A percentile compares a stretch with the other conserved stretches of the same genome.
Conservation (phyloP, 1,139 yeast species). For the Saccharomyces pastorianus region DNA sequence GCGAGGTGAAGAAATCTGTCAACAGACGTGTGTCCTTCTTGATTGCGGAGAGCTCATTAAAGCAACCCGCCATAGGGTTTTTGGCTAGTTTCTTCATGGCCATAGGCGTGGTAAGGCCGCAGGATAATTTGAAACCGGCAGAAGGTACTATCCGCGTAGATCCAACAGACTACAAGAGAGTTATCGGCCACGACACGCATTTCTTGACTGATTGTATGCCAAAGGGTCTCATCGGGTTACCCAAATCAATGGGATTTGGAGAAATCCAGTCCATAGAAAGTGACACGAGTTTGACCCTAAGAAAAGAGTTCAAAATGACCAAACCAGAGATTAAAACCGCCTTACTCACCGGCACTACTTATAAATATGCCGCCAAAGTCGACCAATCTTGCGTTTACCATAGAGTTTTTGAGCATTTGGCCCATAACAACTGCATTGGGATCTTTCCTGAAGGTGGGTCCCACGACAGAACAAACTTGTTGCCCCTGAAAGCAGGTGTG, state of each 20-base stretch:
- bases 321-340: slow-evolving; percentile 38
- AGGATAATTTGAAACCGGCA: slow-evolving; percentile 63
- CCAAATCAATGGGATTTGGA: slow-evolving; percentile 69
- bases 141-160: slow-evolving; percentile 48
- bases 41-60: slow-evolving; percentile 77
- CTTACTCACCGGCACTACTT: slow-evolving; percentile 48
- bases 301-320: slow-evolving; percentile 59
- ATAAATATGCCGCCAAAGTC: slow-evolving; percentile 70
- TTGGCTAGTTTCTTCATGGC: slow-evolving; percentile 69
- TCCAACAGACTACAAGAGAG: slow-evolving; percentile 42
- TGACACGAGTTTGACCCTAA: slow-evolving; percentile 64
- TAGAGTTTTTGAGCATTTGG: slow-evolving; percentile 72
- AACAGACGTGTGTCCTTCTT: slow-evolving; percentile 73
- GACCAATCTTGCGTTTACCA: slow-evolving; percentile 80
- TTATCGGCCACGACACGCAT: slow-evolving; percentile 60
- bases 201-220: slow-evolving; percentile 59
- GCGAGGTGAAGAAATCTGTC: slow-evolving; percentile 66
- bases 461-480: slow-evolving; percentile 64
- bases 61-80: slow-evolving; percentile 59
- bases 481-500: slow-evolving; percentile 73
- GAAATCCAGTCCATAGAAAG: slow-evolving; percentile 62
- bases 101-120: slow-evolving; percentile 88
- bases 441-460: slow-evolving; percentile 80
- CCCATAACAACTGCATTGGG: slow-evolving; percentile 79
- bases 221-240: slow-evolving; percentile 69